Conservation (phyloP, 1,284 basidiomycete genomes). For the Ceratobasidium sp. region DNA sequence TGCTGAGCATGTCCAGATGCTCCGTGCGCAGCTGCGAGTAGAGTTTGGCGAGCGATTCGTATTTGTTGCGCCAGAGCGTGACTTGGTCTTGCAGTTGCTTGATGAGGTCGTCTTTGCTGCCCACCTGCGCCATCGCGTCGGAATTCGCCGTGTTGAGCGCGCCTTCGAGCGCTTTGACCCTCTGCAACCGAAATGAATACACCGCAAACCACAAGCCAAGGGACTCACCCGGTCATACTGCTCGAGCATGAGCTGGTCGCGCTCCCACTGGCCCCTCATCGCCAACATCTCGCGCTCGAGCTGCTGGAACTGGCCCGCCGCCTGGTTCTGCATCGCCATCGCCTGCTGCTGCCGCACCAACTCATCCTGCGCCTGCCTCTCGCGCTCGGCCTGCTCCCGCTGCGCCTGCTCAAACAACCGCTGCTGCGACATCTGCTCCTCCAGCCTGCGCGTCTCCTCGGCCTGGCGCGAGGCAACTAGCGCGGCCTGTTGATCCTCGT, state of each 20-base stretch:
- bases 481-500: constrained; percentile 93
- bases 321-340: constrained; percentile 72
- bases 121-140: constrained; percentile 89
- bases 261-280: constrained; percentile 97
- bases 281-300: constrained; percentile 91
- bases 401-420: constrained; percentile 93
- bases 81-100: constrained; percentile 97
- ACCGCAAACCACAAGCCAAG: neutral
- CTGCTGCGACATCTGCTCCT: constrained; percentile 84
- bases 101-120: constrained; percentile 95
- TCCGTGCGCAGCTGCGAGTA: constrained; percentile 98
- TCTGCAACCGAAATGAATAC: constrained; percentile 59
- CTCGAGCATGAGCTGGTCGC: constrained; percentile 97
- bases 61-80: constrained; percentile 97
- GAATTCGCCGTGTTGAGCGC: constrained; percentile 83
- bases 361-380: constrained; percentile 89
- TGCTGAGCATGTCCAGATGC: constrained; percentile 96
- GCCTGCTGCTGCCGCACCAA: constrained; percentile 67
- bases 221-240: constrained; percentile 91
- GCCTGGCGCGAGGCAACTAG: constrained; percentile 82
- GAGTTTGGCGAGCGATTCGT: constrained; percentile 97
- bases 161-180: constrained; percentile 95
- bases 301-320: constrained; percentile 75
- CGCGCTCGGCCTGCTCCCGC: constrained; percentile 86
- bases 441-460: constrained; percentile 82